These are phyloP conservation scores for Cinnamomum chago DNA, from an alignment of 164 flowering plant genomes.

Conservation along the genomic window DNA sequence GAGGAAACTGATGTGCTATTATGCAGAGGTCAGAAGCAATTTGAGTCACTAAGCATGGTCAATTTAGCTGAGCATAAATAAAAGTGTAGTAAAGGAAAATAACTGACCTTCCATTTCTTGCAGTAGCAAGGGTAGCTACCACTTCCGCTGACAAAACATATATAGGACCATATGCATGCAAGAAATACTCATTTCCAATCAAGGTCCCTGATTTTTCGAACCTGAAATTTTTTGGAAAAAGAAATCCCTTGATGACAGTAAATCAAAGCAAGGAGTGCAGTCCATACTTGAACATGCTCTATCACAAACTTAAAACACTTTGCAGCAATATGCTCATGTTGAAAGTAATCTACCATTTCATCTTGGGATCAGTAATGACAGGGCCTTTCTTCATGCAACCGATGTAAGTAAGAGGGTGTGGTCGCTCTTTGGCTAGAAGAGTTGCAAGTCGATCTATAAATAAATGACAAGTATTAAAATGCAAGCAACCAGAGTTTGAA, in stretches of 20 bases:
- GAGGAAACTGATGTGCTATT: no score
- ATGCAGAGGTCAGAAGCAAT: no score
- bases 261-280: background rate
- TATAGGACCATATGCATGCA: constrained; percentile 74
- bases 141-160: constrained; percentile 64
- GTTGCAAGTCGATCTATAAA: constrained; percentile 65
- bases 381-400: constrained; percentile 92
- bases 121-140: constrained; percentile 43
- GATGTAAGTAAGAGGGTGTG: constrained; percentile 51
- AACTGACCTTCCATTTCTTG: constrained; percentile 48
- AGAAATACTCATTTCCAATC: constrained; percentile 57
- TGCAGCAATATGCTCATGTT: background rate
- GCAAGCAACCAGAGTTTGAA: background rate
- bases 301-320: background rate
- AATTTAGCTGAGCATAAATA: background rate
- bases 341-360: constrained; percentile 49
- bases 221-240: constrained; percentile 29
- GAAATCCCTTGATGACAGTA: constrained; percentile 2
- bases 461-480: constrained; percentile 5
- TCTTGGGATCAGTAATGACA: constrained; percentile 63
- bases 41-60: no score
- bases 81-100: constrained; percentile 1
- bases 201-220: constrained; percentile 45
- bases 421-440: constrained; percentile 68
- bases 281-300: background rate